A percentile compares a stretch with the other conserved stretches of the same genome.
Conservation (phyloP, 306 rosid species). For the Pyrus pyrifolia region DNA sequence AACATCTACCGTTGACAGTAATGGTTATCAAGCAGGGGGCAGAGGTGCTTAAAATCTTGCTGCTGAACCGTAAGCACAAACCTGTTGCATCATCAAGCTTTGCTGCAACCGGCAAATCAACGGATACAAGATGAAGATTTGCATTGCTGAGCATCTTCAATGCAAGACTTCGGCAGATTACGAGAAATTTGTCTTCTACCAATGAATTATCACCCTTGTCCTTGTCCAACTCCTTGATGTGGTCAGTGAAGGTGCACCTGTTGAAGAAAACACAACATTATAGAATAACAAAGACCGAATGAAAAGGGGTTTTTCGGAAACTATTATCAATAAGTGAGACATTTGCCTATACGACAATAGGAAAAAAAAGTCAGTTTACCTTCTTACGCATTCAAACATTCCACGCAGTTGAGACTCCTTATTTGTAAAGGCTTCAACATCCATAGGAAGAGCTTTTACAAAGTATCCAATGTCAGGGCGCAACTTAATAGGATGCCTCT, state of each 20-base stretch:
- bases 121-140: constrained; percentile 65
- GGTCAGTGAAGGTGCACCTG: constrained; percentile 81
- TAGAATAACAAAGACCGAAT: constrained; percentile 10
- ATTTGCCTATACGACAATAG: neutral
- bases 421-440: constrained; percentile 46
- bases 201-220: constrained; percentile 30
- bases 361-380: constrained; percentile 37
- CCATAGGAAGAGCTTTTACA: constrained; percentile 62
- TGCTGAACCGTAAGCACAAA: constrained; percentile 73
- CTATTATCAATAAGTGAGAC: neutral
- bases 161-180: constrained; percentile 67
- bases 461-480: constrained; percentile 95
- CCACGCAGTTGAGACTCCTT: constrained; percentile 82
- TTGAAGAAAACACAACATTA: constrained; percentile 25
- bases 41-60: constrained; percentile 75
- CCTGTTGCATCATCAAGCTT: constrained; percentile 85
- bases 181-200: constrained; percentile 65
- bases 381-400: constrained; percentile 87
- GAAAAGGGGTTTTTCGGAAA: neutral
- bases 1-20: constrained; percentile 79
- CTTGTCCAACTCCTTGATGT: constrained; percentile 53
- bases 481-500: constrained; percentile 58
- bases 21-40: constrained; percentile 67
- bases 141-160: constrained; percentile 78
- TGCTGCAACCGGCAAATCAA: constrained; percentile 75